Percentiles rank a stretch among this genome's conserved stretches.
phyloP scores from a whole-genome alignment of 495 filamentous ascomycete genomes.

The Apodospora peruviana region DNA sequence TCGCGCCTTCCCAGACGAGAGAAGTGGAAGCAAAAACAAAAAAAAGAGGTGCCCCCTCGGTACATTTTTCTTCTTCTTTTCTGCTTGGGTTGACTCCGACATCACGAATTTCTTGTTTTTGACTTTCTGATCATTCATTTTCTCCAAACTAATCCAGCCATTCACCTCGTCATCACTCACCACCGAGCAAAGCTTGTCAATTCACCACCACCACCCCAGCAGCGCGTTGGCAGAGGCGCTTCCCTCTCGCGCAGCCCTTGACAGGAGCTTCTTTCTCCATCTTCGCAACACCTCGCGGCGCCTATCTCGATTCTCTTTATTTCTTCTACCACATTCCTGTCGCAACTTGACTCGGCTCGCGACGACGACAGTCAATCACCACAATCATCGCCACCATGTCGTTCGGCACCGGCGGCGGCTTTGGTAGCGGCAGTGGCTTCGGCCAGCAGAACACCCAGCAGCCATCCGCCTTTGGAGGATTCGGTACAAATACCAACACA shows the following conservation, averaged over 20 bases:
- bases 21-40: background rate
- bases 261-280: too few relatives aligned
- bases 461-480: conserved; percentile 49
- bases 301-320: background rate
- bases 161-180: too few relatives aligned
- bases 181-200: too few relatives aligned
- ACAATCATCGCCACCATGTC: conserved; percentile 34
- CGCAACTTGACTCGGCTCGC: background rate
- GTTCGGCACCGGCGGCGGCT: conserved; percentile 35
- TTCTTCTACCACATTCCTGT: background rate
- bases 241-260: too few relatives aligned
- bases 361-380: background rate
- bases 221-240: too few relatives aligned
- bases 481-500: conserved; percentile 50
- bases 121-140: too few relatives aligned
- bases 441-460: conserved; percentile 53
- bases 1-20: background rate
- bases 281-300: too few relatives aligned
- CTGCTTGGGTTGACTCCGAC: too few relatives aligned
- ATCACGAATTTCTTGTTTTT: too few relatives aligned
- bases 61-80: too few relatives aligned
- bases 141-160: too few relatives aligned
- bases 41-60: conserved; percentile 10
- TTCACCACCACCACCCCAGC: too few relatives aligned
- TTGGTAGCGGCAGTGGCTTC: conserved; percentile 47